phyloP scores from a whole-genome alignment of 2,329 filamentous ascomycete genomes.

The Nemania sp. region DNA sequence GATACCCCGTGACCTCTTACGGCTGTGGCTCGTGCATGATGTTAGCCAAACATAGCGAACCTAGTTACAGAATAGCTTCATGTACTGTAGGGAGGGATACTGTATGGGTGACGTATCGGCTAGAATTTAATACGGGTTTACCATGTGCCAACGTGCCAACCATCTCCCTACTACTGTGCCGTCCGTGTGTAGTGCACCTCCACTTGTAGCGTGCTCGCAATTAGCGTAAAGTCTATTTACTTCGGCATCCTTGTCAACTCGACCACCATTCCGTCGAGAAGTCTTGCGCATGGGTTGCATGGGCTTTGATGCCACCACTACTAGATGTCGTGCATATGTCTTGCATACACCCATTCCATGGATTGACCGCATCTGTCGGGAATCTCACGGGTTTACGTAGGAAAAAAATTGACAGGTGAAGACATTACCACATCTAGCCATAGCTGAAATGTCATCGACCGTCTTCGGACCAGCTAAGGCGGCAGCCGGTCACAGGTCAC shows the following conservation, averaged over 20 bases:
- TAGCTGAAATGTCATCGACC: slow-evolving; percentile 12
- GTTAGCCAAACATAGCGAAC: not conserved
- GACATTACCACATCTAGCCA: slow-evolving; percentile 7
- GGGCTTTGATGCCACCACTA: not conserved
- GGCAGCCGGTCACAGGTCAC: not conserved
- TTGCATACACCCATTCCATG: slow-evolving; percentile 4
- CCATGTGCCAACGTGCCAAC: too few species aligned
- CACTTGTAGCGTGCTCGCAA: slow-evolving; percentile 20
- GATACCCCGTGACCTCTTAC: not conserved
- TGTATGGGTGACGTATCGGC: slow-evolving; percentile 16
- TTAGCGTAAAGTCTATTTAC: slow-evolving; percentile 35
- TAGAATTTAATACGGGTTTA: slow-evolving; percentile 1
- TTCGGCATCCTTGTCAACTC: slow-evolving; percentile 24
- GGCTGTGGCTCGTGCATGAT: not conserved
- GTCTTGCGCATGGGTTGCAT: not conserved
- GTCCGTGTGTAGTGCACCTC: slow-evolving; percentile 16
- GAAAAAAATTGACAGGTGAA: too few species aligned
- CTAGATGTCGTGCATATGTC: slow-evolving; percentile 17
- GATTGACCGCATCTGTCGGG: not conserved
- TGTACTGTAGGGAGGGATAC: too few species aligned
- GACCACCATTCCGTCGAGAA: too few species aligned
- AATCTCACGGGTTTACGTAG: slow-evolving; percentile 1
- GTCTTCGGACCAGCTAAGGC: not conserved
- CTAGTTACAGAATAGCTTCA: slow-evolving; percentile 6
- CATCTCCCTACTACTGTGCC: slow-evolving; percentile 1